Base-by-base conservation (phyloP, 1,139 yeast species). In the Scheffersomyces stambukii region DNA sequence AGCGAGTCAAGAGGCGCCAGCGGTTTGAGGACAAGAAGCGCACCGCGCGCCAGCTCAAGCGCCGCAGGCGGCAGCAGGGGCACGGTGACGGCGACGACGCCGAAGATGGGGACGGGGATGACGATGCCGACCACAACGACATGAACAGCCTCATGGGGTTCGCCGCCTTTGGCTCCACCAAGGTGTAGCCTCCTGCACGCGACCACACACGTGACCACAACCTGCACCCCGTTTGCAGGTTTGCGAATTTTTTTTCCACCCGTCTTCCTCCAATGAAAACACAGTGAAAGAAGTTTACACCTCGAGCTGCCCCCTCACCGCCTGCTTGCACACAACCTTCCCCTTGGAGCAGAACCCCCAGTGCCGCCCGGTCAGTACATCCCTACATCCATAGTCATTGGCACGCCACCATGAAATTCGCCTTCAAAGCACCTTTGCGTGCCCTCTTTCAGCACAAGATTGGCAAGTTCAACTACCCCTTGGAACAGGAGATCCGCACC, bases 61-160 rank as follows among this genome's bases (percentile, higher is more conserved):
- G 20, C 3, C 9, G 10, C 6, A 47, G 49, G 29, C 43, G 36
- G 41, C 40, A 36, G 40, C 12, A 29, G 10, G 5, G 28, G 17
- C 35, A 28, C 10, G 36, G 28, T 7, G 32, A 29, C 10, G 40
- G 21, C 6, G 43, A 30, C 8, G 24, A 27, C 11, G 29, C 25
- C 7, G 36, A 28, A 10, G 36, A 28, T 7, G 32, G 29, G 10
- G 40, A 21, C 6, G 43, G 30, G 8, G 24, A 27, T 12, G 29
- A 26, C 7, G 45, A 33, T 3, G 44, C 39, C 8, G 48, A 45
- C 10, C n/a, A n/a, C n/a, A 42, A 43, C 23, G 66, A 58, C 6
- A 51, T 78, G 47, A 48, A 52, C 10, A 41, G 51, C 6, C 38
- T 66, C 36, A 78, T 82, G 88, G 91, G 91, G 2, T 77, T 82